Conservation (phyloP, 495 filamentous ascomycete genomes). For the Stereocaulon alpinum region DNA sequence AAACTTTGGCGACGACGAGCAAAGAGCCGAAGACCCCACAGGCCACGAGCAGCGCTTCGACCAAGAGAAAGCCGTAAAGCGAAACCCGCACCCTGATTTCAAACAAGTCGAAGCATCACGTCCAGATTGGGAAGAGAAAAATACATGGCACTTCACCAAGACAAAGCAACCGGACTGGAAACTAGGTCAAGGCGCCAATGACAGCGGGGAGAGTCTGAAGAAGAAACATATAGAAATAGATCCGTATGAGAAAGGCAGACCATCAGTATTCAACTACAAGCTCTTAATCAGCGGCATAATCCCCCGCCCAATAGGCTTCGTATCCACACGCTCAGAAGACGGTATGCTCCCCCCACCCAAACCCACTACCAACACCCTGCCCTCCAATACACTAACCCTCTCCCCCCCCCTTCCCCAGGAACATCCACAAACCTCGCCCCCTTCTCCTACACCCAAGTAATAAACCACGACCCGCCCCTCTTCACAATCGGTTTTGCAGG, state of each 20-base stretch:
- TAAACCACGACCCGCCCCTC: slow-evolving; percentile 83
- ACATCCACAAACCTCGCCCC: slow-evolving; percentile 67
- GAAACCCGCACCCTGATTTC: slow-evolving; percentile 50
- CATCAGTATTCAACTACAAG: slow-evolving; percentile 73
- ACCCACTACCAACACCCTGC: neutral
- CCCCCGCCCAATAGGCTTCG: slow-evolving; percentile 64
- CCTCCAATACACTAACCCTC: neutral
- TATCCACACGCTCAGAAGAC: slow-evolving; percentile 50
- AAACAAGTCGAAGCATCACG: slow-evolving; percentile 63
- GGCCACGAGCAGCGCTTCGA: slow-evolving; percentile 29
- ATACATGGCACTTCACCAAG: slow-evolving; percentile 49
- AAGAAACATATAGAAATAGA: slow-evolving; percentile 69
- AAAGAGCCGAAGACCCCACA: slow-evolving; percentile 25
- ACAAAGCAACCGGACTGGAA: slow-evolving; percentile 68
- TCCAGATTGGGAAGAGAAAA: slow-evolving; percentile 48
- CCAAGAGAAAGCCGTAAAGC: slow-evolving; percentile 18
- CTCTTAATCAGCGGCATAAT: slow-evolving; percentile 80
- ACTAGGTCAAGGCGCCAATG: slow-evolving; percentile 64
- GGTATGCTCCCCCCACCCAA: slow-evolving; percentile 26
- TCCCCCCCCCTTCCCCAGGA: slow-evolving; percentile 24
- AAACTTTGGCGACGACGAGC: slow-evolving; percentile 25
- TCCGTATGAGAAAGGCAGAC: slow-evolving; percentile 63
- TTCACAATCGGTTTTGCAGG: slow-evolving; percentile 70
- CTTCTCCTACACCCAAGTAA: slow-evolving; percentile 73
- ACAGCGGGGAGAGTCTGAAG: slow-evolving; percentile 42